Evolutionary conservation across 2,329 filamentous ascomycete species (phyloP), one percentile per base, ranked within the genome.

Genomic region (Colletotrichum incanum): DNA sequence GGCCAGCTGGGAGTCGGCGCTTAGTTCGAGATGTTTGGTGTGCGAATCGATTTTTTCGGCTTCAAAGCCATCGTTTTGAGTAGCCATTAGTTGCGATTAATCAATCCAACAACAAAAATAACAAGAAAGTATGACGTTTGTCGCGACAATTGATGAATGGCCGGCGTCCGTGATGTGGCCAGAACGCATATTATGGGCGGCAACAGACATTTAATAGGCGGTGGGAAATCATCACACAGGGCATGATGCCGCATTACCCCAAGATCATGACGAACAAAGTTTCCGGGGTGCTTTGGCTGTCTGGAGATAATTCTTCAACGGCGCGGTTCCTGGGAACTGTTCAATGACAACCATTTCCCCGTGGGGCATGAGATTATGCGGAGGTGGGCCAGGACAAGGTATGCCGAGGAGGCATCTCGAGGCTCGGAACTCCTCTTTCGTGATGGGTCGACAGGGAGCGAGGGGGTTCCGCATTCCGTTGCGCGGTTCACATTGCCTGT

Each of bases 401-500:
- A 20, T 12, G 37, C 58, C 31, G 39, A 62, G 20, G 28, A 11
- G 68, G 68, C 28, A 67, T 23, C 49, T 3, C n/a, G 41, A 71
- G 68, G 68, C 68, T 61, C 55, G 18, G 55, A 31, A 47, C n/a
- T 67, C 56, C 64, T 52, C 41, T 62, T 67, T 50, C 9, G 49
- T 34, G 16, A 34, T 61, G 34, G 43, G 47, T 16, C 55, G 14
- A 14, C 50, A 28, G 7, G 34, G 20, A 26, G 20, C 9, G n/a
- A n/a, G 65, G 62, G 62, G 62, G 59, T 65, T 50, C 55, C 39
- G 39, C 26, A 14, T 31, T 31, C 16, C 16, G 26, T 41, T 23
- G 34, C 20, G 64, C 67, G 68, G 56, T 45, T 71, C 63, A 18
- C 14, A 50, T 67, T 71, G 16, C 64, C 68, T 62, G 41, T 61